Evolutionary conservation across 1,139 yeast species (phyloP).

Genomic region (Meyerozyma sp.): DNA sequence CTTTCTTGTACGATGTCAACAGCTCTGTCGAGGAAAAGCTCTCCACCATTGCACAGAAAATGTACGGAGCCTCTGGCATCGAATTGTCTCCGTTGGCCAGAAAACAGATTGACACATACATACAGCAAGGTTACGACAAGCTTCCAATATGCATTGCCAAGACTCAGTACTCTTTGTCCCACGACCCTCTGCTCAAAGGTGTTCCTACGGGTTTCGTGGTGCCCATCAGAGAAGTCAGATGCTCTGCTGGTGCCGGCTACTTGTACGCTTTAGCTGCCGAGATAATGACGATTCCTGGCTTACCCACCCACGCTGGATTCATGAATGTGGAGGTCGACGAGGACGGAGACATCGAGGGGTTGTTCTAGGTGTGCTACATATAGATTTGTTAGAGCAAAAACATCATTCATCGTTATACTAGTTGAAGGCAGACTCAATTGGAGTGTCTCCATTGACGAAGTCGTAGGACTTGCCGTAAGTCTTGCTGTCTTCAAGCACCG

Average conservation of each 20-base stretch:
- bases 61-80: slow-evolving; percentile 93
- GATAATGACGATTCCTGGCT: slow-evolving; percentile 95
- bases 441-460: slow-evolving; percentile 17
- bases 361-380: slow-evolving; percentile 46
- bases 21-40: slow-evolving; percentile 79
- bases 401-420: background rate
- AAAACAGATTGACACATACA: slow-evolving; percentile 76
- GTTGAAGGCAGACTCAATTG: background rate
- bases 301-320: slow-evolving; percentile 95
- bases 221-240: slow-evolving; percentile 92
- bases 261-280: slow-evolving; percentile 95
- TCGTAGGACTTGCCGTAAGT: slow-evolving; percentile 25
- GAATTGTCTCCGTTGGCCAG: slow-evolving; percentile 85
- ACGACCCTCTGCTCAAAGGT: slow-evolving; percentile 90
- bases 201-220: slow-evolving; percentile 92
- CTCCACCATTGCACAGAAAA: slow-evolving; percentile 72
- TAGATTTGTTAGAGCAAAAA: background rate
- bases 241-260: slow-evolving; percentile 95
- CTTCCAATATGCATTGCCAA: slow-evolving; percentile 96
- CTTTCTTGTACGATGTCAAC: slow-evolving; percentile 69
- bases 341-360: slow-evolving; percentile 91
- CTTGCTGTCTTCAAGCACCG: slow-evolving; percentile 14
- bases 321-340: slow-evolving; percentile 95
- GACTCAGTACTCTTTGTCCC: slow-evolving; percentile 94
- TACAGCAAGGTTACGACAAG: slow-evolving; percentile 85